phyloP scores from a whole-genome alignment of 352 stramenopile species.

The Thalassiosira oceanica region DNA sequence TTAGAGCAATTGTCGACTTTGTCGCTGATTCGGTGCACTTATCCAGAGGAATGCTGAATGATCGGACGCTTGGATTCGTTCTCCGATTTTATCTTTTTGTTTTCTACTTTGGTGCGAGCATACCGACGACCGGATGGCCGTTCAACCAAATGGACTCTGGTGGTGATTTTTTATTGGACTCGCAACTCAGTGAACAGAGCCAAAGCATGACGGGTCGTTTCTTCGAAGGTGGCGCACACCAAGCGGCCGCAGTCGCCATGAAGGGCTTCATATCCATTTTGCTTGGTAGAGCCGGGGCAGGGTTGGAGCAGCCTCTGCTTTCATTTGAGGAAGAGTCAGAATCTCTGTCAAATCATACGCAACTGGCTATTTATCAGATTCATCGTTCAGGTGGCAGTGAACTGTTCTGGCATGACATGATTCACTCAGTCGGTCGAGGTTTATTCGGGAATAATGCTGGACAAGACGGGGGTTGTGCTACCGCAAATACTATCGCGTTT shows the following conservation, averaged over 20 bases:
- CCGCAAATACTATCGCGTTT: conserved; percentile 71
- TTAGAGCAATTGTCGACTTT: conserved; percentile 77
- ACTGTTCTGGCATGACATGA: conserved; percentile 83
- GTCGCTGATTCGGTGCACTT: conserved; percentile 59
- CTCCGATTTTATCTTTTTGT: conserved; percentile 79
- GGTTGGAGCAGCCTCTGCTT: not conserved
- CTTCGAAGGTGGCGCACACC: conserved; percentile 54
- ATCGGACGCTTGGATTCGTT: conserved; percentile 74
- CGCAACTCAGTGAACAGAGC: no score
- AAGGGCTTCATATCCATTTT: conserved; percentile 73
- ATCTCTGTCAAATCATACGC: conserved; percentile 61
- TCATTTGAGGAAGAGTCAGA: not conserved
- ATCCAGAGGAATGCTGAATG: conserved; percentile 56
- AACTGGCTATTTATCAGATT: conserved; percentile 79
- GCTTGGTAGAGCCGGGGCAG: conserved; percentile 28
- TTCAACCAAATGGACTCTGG: conserved; percentile 47
- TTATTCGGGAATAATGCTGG: conserved; percentile 64
- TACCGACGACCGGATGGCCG: conserved; percentile 46
- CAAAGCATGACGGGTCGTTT: no score
- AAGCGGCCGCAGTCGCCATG: conserved; percentile 64
- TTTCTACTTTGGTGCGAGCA: conserved; percentile 77
- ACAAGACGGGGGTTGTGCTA: conserved; percentile 24
- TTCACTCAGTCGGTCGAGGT: conserved; percentile 65
- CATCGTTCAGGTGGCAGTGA: conserved; percentile 76
- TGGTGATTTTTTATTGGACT: no score